A percentile compares a stretch with the other conserved stretches of the same genome.
Evolutionary conservation across 2,329 filamentous ascomycete genomes (phyloP).

Genomic region (Apiospora marii): DNA sequence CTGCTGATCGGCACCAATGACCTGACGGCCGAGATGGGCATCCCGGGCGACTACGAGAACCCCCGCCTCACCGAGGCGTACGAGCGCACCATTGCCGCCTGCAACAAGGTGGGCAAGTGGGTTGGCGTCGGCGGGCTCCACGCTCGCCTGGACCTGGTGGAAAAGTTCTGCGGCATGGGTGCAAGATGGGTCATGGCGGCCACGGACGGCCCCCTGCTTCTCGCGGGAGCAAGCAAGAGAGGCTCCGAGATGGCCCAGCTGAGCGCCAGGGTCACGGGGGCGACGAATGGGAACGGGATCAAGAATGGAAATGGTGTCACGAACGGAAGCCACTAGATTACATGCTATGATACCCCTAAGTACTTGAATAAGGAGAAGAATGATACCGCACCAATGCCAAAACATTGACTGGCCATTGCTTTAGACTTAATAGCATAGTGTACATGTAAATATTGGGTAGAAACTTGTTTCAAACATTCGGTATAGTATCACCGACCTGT

Average conservation of each 20-base stretch:
- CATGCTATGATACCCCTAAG: not conserved
- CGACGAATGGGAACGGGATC: not conserved
- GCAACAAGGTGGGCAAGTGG: constrained; percentile 48
- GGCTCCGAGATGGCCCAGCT: constrained; percentile 1
- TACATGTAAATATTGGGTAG: not conserved
- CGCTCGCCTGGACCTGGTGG: constrained; percentile 48
- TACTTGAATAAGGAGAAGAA: not conserved
- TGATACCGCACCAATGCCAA: not conserved
- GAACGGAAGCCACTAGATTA: not conserved
- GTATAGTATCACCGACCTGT: not conserved
- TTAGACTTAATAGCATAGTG: not conserved
- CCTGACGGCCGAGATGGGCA: constrained; percentile 51
- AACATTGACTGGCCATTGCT: not conserved
- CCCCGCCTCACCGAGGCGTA: constrained; percentile 40
- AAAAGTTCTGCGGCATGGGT: constrained; percentile 44
- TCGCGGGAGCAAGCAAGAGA: constrained; percentile 37
- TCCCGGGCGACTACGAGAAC: constrained; percentile 50
- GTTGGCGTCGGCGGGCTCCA: constrained; percentile 51
- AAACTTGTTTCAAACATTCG: not conserved
- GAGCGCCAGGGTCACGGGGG: constrained; percentile 10
- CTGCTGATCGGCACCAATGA: constrained; percentile 55
- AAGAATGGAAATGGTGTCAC: not conserved
- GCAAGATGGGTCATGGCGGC: constrained; percentile 37
- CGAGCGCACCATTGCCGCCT: constrained; percentile 46
- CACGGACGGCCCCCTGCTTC: constrained; percentile 39